Evolutionary conservation across 164 flowering plant species (phyloP).

Genomic region (Tetrastigma voinierianum): DNA sequence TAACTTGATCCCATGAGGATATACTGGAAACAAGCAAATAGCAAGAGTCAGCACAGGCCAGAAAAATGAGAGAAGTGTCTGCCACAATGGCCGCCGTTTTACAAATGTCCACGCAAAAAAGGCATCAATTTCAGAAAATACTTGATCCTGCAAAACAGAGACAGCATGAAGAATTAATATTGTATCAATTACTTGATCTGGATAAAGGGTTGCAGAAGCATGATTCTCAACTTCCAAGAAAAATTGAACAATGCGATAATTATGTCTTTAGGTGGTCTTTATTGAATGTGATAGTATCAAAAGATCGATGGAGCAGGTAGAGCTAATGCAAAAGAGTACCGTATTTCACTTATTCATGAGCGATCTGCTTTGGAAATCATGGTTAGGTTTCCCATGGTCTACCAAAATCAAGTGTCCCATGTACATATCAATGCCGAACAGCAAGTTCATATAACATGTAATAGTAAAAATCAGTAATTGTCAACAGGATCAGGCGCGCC

Average conservation of each 20-base stretch:
- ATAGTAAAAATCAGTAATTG: too few relatives aligned
- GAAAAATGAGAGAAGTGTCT: slow-evolving; percentile 87
- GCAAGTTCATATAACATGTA: too few relatives aligned
- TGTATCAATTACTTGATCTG: background rate
- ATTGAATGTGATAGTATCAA: too few relatives aligned
- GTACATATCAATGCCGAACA: too few relatives aligned
- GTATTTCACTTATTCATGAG: too few relatives aligned
- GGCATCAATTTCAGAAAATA: slow-evolving; percentile 91
- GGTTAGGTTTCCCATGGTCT: too few relatives aligned
- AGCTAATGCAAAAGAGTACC: background rate
- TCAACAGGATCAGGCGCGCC: too few relatives aligned
- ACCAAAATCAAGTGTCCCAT: too few relatives aligned
- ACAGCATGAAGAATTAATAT: background rate
- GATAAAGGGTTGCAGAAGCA: background rate
- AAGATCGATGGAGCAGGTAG: background rate
- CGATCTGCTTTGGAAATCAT: too few relatives aligned
- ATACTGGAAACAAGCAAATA: slow-evolving; percentile 97
- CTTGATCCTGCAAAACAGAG: slow-evolving; percentile 69
- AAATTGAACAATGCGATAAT: background rate
- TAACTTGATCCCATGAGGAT: slow-evolving; percentile 86
- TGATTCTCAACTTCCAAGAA: background rate
- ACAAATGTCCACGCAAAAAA: slow-evolving; percentile 97
- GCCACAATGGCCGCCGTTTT: slow-evolving; percentile 89
- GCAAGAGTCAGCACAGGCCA: slow-evolving; percentile 97
- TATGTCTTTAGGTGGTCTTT: background rate